phyloP scores from a whole-genome alignment of 768 basidiomycete genomes.

The Chiua virens region DNA sequence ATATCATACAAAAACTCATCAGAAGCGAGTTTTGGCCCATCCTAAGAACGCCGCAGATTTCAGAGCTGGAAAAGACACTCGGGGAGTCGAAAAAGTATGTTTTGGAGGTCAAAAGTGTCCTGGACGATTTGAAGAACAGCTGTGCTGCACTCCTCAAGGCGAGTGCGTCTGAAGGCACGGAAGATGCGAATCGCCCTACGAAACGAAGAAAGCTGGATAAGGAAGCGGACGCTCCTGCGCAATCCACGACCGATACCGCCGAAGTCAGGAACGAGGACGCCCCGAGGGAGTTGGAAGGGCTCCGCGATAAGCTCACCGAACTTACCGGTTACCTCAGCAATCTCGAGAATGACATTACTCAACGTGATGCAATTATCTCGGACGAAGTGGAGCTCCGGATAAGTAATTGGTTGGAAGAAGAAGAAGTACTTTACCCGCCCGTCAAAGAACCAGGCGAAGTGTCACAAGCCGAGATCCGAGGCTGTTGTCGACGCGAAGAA shows the following conservation, averaged over 20 bases:
- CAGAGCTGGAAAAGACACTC: conserved; percentile 23
- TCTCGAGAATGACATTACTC: conserved; percentile 37
- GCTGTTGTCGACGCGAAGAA: conserved; percentile 25
- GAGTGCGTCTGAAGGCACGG: conserved; percentile 6
- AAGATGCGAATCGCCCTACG: conserved; percentile 22
- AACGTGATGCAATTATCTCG: conserved; percentile 31
- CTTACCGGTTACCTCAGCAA: conserved; percentile 32
- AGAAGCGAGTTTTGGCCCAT: conserved; percentile 42
- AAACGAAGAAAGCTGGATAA: conserved; percentile 29
- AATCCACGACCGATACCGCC: not conserved
- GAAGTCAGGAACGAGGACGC: conserved; percentile 2
- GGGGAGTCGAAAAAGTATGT: conserved; percentile 30
- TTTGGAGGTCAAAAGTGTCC: conserved; percentile 27
- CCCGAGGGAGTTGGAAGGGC: conserved; percentile 22
- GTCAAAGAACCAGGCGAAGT: conserved; percentile 15
- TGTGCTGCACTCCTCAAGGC: conserved; percentile 23
- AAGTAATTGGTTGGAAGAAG: conserved; percentile 29
- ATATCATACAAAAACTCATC: conserved; percentile 29
- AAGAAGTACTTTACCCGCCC: conserved; percentile 22
- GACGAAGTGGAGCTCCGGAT: conserved; percentile 33
- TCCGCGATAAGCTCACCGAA: conserved; percentile 29
- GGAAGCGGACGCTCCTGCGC: not conserved
- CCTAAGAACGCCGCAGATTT: conserved; percentile 24
- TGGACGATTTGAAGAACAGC: conserved; percentile 24
- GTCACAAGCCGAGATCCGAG: conserved; percentile 24